phyloP scores from a whole-genome alignment of 352 stramenopile species.

The Pythium aristosporum region DNA sequence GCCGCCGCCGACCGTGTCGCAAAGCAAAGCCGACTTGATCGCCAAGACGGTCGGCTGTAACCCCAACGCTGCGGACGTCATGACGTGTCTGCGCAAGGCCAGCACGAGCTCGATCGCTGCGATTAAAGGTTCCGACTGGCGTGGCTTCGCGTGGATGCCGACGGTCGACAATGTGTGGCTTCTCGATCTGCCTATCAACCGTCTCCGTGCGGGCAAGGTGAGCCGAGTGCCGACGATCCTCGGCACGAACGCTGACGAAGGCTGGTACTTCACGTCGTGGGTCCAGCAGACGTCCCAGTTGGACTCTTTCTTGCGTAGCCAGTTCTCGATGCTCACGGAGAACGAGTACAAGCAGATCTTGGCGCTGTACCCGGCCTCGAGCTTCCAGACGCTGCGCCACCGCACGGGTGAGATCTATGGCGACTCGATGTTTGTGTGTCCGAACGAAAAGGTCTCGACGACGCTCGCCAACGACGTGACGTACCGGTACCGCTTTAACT shows the following conservation, averaged over 20 bases:
- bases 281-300: background rate
- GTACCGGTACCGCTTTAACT: constrained; percentile 24
- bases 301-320: background rate
- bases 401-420: constrained; percentile 4
- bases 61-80: background rate
- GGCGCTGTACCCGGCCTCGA: constrained; percentile 3
- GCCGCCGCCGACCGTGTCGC: too few species aligned
- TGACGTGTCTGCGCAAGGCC: background rate
- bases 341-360: background rate
- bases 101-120: background rate
- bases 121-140: too few species aligned
- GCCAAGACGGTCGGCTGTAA: background rate
- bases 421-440: constrained; percentile 5
- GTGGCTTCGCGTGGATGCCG: background rate
- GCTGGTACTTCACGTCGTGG: background rate
- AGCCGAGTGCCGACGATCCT: constrained; percentile 18
- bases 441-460: background rate
- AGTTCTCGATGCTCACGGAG: background rate
- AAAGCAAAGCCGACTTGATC: background rate
- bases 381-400: constrained; percentile 8
- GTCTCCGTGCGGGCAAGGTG: background rate
- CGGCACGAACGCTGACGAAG: constrained; percentile 21
- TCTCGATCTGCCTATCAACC: background rate
- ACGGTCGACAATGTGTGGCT: background rate
- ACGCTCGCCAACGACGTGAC: background rate